Conservation (phyloP, 768 basidiomycete genomes). For the Asterophora lycoperdoides region DNA sequence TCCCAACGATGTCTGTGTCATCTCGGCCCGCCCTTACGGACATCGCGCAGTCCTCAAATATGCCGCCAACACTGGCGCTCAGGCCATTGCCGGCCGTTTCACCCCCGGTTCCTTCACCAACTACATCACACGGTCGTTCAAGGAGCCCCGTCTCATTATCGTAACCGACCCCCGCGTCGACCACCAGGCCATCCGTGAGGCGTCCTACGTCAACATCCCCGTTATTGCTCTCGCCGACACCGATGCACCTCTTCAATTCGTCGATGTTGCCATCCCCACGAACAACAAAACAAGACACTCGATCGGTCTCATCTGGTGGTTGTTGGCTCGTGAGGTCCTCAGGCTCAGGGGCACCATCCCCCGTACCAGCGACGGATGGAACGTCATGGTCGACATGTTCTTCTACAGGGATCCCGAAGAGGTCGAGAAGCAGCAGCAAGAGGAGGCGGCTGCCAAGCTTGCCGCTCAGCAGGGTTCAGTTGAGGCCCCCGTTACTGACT, state of each 20-base stretch:
- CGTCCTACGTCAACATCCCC: conserved; percentile 99
- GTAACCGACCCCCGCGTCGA: conserved; percentile 99
- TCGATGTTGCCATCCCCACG: conserved; percentile 97
- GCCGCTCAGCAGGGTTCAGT: conserved; percentile 51
- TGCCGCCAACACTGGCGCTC: conserved; percentile 96
- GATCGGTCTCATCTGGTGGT: conserved; percentile 96
- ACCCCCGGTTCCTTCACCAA: conserved; percentile 99
- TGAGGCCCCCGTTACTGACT: conserved; percentile 56
- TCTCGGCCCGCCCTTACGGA: conserved; percentile 97
- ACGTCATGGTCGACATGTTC: conserved; percentile 99
- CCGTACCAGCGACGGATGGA: conserved; percentile 90
- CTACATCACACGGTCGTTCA: conserved; percentile 99
- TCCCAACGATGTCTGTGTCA: conserved; percentile 96
- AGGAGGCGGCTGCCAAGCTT: conserved; percentile 84
- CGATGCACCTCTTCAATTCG: conserved; percentile 95
- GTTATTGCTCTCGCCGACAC: conserved; percentile 99
- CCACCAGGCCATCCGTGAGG: conserved; percentile 99
- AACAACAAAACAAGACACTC: conserved; percentile 99
- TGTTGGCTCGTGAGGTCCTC: conserved; percentile 96
- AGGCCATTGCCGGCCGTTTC: conserved; percentile 98
- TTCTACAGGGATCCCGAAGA: conserved; percentile 99
- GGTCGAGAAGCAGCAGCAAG: conserved; percentile 96
- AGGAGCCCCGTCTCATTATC: conserved; percentile 97
- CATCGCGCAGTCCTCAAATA: conserved; percentile 99
- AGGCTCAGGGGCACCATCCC: conserved; percentile 92